Percentiles rank a stretch among this genome's conserved stretches.
Evolutionary conservation across 805 yeast species (phyloP).

Genomic region (Sporopachydermia quercuum): DNA sequence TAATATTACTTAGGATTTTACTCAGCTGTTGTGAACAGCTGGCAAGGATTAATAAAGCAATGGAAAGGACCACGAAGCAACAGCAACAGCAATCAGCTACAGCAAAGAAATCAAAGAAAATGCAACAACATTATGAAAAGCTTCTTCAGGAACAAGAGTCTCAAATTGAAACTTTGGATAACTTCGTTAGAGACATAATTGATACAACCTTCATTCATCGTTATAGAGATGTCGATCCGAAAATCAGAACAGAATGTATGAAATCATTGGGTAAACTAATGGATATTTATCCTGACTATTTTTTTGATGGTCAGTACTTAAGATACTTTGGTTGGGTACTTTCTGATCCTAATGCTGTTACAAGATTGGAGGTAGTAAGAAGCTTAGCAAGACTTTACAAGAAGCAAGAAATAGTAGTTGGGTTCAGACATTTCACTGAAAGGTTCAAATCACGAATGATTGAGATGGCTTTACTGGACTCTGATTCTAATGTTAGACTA

Average conservation of each 20-base stretch:
- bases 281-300: constrained; percentile 50
- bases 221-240: constrained; percentile 64
- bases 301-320: constrained; percentile 53
- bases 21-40: constrained; percentile 40
- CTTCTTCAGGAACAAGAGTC: constrained; percentile 32
- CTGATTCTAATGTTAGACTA: constrained; percentile 38
- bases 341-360: constrained; percentile 49
- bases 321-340: constrained; percentile 76
- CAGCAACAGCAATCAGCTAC: constrained; percentile 19
- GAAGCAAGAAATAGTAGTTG: constrained; percentile 32
- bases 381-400: constrained; percentile 36
- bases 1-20: constrained; percentile 43
- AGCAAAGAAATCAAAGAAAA: constrained; percentile 16
- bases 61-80: constrained; percentile 25
- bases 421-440: constrained; percentile 66
- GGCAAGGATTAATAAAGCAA: constrained; percentile 19
- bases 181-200: constrained; percentile 48
- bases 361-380: constrained; percentile 50
- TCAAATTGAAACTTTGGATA: constrained; percentile 39
- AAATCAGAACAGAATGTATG: constrained; percentile 59
- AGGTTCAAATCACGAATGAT: constrained; percentile 52
- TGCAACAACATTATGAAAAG: constrained; percentile 20
- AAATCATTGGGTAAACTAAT: constrained; percentile 56
- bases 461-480: constrained; percentile 43
- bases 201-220: constrained; percentile 58